Evolutionary conservation across 352 stramenopile species (phyloP), one percentile per base, ranked within the genome.

Genomic region (Pythium grandisporangium): DNA sequence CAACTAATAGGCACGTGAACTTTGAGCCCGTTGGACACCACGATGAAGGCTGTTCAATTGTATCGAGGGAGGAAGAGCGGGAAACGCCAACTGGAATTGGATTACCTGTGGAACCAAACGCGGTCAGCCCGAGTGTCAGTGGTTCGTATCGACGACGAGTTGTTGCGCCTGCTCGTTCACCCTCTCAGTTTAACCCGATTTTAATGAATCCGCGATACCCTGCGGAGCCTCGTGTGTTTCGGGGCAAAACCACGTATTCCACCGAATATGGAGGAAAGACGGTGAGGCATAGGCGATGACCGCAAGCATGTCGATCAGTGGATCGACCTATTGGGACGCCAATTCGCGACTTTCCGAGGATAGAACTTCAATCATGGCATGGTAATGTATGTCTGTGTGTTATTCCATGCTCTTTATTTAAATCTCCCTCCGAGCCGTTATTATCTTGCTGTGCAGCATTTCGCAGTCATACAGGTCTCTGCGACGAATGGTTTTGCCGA

Each of bases 141-240:
- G n/a, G n/a, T n/a, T n/a, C n/a, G n/a, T n/a, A n/a, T n/a, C n/a
- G n/a, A n/a, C n/a, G n/a, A n/a, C n/a, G n/a, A n/a, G n/a, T n/a
- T n/a, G n/a, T n/a, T n/a, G n/a, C n/a, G n/a, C n/a, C n/a, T n/a
- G n/a, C n/a, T n/a, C n/a, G n/a, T n/a, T n/a, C n/a, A n/a, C n/a
- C n/a, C n/a, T n/a, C n/a, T n/a, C n/a, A n/a, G n/a, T 50, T 35
- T 10, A 84, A 81, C 37, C 67, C 68, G 6, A 72, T 81, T 23
- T 51, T 81, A 37, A 40, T 58, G 22, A 77, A 81, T 17, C 53
- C 55, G 37, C 49, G 67, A 11, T 79, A 75, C 45, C 68, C 58
- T 8, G 58, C 63, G 2, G 65, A 75, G 26, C 58, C 67, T 17
- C 45, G 37, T n/a, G 36, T 35, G 14, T 84, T 75, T 29, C 58